Base-by-base conservation (phyloP, 1,284 basidiomycete genomes). In the Trichosporon inkin region DNA sequence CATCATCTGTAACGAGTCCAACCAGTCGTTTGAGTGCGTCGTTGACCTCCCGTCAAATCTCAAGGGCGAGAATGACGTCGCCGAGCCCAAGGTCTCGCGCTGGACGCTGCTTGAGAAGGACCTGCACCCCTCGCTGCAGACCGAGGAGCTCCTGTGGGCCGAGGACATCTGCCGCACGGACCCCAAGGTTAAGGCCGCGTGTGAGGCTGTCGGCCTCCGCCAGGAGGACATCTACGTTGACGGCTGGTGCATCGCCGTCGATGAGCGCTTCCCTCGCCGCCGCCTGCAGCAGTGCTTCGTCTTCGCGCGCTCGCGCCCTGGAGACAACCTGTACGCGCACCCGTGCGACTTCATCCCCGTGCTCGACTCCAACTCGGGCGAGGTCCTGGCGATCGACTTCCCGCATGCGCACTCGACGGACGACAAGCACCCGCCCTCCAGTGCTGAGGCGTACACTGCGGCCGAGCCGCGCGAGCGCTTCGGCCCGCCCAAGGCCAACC, bases 161-260 rank as follows among this genome's bases (percentile, higher is more conserved):
- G 80, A 81, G 67, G 70, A 77, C 41, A 69, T 77, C 40, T 79
- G 80, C 58, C 68, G 74, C 57, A 70, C 70, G 41, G 73, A 80
- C 65, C 61, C 73, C 11, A 66, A 71, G 53, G 74, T 81, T 55
- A 72, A 77, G 59, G 70, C 67, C 35, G 71, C 76, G 3, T 77
- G 76, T 58, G 71, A 72, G 1, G 79, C 78, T 3, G 72, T 81
- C 40, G 80, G 79, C 38, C 71, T 80, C 40, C 65, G 72, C 61
- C 71, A 75, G 36, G 63, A 73, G 55, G 62, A 72, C 59, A 69
- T 80, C 53, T 78, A 70, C 53, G 78, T 78, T 19, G 80, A 80
- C 60, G 73, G 79, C 44, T 81, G 81, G 81, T 77, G 74, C 51
- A 77, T 81, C 54, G 80, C 79, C 40, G 70, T 73, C 67, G 80